Percentiles rank a stretch among this genome's conserved stretches.
Evolutionary conservation across 2,329 filamentous ascomycete species (phyloP).

Genomic region (Claviceps africana): DNA sequence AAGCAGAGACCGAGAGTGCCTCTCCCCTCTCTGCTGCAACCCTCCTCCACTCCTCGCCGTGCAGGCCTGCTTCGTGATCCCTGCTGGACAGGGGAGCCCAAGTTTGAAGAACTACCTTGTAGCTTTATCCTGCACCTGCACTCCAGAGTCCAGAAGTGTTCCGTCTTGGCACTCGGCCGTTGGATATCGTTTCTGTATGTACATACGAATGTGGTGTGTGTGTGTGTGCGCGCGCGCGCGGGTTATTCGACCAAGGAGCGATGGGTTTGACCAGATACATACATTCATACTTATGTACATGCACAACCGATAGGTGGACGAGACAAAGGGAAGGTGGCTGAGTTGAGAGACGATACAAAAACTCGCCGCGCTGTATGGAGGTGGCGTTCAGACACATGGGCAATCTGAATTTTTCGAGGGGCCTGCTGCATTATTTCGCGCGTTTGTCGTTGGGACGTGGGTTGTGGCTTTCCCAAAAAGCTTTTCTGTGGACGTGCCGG

Average conservation of each 20-base stretch:
- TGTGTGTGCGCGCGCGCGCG: too few relatives aligned
- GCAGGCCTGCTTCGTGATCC: neutral
- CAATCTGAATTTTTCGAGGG: neutral
- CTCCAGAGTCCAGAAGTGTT: neutral
- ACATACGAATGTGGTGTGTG: too few relatives aligned
- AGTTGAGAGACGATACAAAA: too few relatives aligned
- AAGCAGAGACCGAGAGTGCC: neutral
- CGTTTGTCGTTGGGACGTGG: neutral
- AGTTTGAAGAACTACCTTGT: neutral
- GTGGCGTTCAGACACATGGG: neutral
- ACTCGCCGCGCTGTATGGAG: too few relatives aligned
- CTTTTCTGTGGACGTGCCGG: too few relatives aligned
- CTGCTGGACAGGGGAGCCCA: neutral
- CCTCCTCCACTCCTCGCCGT: neutral
- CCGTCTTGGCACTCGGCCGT: neutral
- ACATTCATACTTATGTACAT: too few relatives aligned
- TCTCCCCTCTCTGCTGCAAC: neutral
- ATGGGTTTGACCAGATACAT: neutral
- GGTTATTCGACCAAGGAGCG: neutral
- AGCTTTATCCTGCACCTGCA: neutral
- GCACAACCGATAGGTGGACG: too few relatives aligned
- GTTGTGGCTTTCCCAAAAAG: neutral
- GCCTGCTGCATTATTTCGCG: neutral
- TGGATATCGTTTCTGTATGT: neutral
- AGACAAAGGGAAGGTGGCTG: too few relatives aligned